These are phyloP conservation scores for Ephemerocybe angulata DNA, from an alignment of 768 basidiomycete genomes.

Conservation along the genomic window DNA sequence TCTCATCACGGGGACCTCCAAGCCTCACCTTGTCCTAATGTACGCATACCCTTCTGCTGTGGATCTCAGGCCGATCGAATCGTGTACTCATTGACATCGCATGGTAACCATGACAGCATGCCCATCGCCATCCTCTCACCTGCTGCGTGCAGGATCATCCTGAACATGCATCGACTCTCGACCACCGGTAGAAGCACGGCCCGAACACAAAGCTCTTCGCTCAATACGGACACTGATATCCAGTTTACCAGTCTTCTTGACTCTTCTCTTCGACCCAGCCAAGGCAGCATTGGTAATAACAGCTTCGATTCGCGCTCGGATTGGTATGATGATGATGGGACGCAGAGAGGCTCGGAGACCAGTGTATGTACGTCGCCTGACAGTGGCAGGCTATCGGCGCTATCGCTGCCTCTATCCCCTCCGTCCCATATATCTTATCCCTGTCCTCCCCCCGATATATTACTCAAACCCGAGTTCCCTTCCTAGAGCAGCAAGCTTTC, in stretches of 20 bases:
- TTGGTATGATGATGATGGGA: too few species aligned
- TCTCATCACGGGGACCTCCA: conserved; percentile 3
- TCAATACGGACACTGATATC: conserved; percentile 4
- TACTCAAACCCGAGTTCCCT: too few species aligned
- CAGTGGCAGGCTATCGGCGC: too few species aligned
- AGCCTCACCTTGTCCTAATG: conserved; percentile 6
- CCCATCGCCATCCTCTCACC: conserved; percentile 1
- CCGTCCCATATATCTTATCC: too few species aligned
- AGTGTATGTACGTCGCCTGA: too few species aligned
- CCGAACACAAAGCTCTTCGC: not conserved
- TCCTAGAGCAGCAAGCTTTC: too few species aligned
- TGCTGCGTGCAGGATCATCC: conserved; percentile 5
- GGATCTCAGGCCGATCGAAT: not conserved
- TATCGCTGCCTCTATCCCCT: too few species aligned
- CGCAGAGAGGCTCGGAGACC: not conserved
- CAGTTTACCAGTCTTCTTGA: conserved; percentile 9
- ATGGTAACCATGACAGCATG: conserved; percentile 1
- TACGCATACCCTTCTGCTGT: not conserved
- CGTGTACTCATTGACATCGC: too few species aligned
- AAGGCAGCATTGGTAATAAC: too few species aligned
- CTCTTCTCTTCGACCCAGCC: not conserved
- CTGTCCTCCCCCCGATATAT: too few species aligned
- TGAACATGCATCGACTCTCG: conserved; percentile 4
- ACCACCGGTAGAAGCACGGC: not conserved
- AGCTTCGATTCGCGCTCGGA: too few species aligned